Base-by-base conservation (phyloP, 768 basidiomycete species). In the Tulasnella sp. region DNA sequence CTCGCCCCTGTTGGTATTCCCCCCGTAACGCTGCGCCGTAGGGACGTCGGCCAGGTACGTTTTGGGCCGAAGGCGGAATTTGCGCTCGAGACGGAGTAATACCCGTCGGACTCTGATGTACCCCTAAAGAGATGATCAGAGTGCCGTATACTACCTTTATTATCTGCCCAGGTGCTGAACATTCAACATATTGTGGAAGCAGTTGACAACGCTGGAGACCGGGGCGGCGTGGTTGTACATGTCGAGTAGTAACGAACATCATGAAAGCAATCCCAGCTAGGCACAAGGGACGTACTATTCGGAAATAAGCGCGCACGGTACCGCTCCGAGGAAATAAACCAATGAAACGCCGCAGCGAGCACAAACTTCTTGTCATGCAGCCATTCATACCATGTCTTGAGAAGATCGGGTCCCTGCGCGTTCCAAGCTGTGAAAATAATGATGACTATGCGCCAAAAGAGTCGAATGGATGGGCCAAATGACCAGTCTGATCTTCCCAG, bases 31-130 rank as follows among this genome's bases (percentile, higher is more conserved):
- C 55, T n/a, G 55, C 55, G 55, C 55, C 26, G 55, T n/a, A 57
- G 55, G 55, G 9, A 57, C 55, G n/a, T 57, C 29, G 55, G n/a
- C 55, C 55, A 57, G 13, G n/a, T 57, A n/a, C n/a, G n/a, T n/a
- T 15, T 29, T 57, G n/a, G 55, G n/a, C 26, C n/a, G 5, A 1
- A 57, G 55, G 1, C n/a, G 55, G 55, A 57, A 57, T 3, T 57
- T 57, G 5, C 26, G 13, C 39, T 18, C 32, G 76, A 61, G 23
- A 77, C 40, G 67, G n/a, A 15, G 42, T 77, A 77, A 61, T 77
- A 48, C 61, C 26, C 35, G 37, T 77, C 76, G n/a, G 29, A 77
- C 48, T 35, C 39, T 70, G 32, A 77, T 67, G 32, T 77, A 70
- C 20, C 71, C 76, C 4, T 44, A 70, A 20, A 77, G 61, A 2